Evolutionary conservation across 257 asterid species (phyloP), one percentile per base, ranked within the genome.

Genomic region (Nicotiana otophora): DNA sequence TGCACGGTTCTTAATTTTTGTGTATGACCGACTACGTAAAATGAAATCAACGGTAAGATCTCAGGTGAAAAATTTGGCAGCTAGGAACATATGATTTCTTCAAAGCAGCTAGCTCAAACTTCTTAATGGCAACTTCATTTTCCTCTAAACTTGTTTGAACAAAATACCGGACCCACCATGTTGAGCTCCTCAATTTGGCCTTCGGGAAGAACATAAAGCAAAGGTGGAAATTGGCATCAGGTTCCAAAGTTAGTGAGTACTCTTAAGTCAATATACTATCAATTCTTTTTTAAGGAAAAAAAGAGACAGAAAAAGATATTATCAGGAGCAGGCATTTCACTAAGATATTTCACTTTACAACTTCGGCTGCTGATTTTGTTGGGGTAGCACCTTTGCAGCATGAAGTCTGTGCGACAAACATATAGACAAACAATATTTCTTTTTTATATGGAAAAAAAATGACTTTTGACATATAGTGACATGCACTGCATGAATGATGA

Each of bases 61-160:
- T 92, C 78, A 94, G 90, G 86, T 94, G 98, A 84, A 94, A 94
- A 81, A 87, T 83, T 84, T 94, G 98, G 92, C 98, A 94, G 81
- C 76, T 81, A 33, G 94, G 90, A 1, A 16, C 81, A 68, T 91
- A 92, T 4, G 91, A 88, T 77, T 75, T 87, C 87, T 82, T 90
- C 42, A 33, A 81, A 26, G 97, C 92, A 85, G 94, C 92, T 84
- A 87, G 88, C 66, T 88, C 91, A 23, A 94, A 94, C 89, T 94
- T 92, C 89, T 89, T 91, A 54, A 83, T 81, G 23, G 84, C 93
- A 74, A 67, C 84, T 86, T 93, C 97, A 20, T 93, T 93, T 86
- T 93, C 95, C 83, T 92, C 97, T 82, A 92, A 90, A 86, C 97
- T 92, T 87, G 86, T 86, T 84, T 88, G 96, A 83, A 90, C 91